These are phyloP conservation scores for Lyophyllum shimeji DNA, from an alignment of 768 basidiomycete species.

Conservation along the genomic window DNA sequence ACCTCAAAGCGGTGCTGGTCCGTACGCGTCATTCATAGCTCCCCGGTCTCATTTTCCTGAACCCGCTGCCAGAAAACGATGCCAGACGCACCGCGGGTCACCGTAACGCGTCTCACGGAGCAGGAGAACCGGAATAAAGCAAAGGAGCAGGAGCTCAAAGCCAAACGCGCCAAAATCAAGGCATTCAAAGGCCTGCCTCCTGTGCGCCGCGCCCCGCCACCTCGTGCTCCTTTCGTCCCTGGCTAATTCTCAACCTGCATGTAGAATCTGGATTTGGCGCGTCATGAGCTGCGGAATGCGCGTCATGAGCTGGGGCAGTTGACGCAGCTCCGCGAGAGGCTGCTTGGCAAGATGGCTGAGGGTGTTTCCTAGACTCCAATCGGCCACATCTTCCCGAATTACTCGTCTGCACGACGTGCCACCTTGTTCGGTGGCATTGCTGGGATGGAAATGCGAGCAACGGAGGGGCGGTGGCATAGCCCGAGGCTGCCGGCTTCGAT, in stretches of 20 bases:
- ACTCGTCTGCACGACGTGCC: neutral
- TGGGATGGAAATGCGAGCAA: no score
- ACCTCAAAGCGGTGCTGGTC: constrained; percentile 35
- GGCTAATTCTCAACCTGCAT: neutral
- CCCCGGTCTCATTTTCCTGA: neutral
- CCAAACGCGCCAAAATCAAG: constrained; percentile 42
- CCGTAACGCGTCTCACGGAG: constrained; percentile 36
- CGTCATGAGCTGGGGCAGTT: constrained; percentile 44
- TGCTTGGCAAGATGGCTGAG: constrained; percentile 46
- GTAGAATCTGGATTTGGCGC: constrained; percentile 48
- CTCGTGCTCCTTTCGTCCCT: neutral
- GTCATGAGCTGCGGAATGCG: constrained; percentile 39
- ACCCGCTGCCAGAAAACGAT: constrained; percentile 23
- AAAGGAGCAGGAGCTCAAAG: constrained; percentile 37
- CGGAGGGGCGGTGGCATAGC: no score
- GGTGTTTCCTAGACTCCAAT: constrained; percentile 27
- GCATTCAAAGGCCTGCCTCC: constrained; percentile 53
- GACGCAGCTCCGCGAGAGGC: constrained; percentile 45
- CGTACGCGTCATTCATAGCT: constrained; percentile 1
- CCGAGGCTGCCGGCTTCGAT: no score
- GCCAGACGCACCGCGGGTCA: constrained; percentile 29
- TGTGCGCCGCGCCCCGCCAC: constrained; percentile 23
- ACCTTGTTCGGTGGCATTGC: no score
- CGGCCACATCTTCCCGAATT: neutral
- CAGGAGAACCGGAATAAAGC: constrained; percentile 37